Evolutionary conservation across 495 filamentous ascomycete genomes (phyloP).

Genomic region (Penicillium cataractarum): DNA sequence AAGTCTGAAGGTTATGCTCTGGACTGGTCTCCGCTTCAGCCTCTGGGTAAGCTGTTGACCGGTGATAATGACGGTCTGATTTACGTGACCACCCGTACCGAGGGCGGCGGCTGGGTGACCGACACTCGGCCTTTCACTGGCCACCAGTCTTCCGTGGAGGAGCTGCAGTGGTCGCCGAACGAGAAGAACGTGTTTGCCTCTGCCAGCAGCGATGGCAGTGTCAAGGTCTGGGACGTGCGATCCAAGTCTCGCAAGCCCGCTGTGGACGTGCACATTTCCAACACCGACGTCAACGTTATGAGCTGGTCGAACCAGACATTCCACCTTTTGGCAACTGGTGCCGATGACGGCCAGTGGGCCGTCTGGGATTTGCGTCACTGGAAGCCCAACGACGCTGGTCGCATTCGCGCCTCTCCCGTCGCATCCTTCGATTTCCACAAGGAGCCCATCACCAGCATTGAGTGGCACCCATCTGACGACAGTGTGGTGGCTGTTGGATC

Average conservation of each 20-base stretch:
- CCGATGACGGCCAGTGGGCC: constrained; percentile 91
- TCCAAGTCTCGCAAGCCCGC: constrained; percentile 84
- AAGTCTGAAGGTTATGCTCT: constrained; percentile 91
- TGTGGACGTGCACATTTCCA: constrained; percentile 80
- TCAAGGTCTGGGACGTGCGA: constrained; percentile 93
- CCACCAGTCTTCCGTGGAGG: constrained; percentile 85
- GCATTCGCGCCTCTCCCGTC: constrained; percentile 64
- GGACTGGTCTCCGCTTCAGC: constrained; percentile 85
- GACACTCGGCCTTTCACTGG: constrained; percentile 79
- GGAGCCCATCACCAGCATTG: constrained; percentile 91
- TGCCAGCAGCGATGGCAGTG: constrained; percentile 88
- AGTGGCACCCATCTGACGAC: constrained; percentile 98
- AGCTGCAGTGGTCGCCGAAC: constrained; percentile 93
- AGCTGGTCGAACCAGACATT: constrained; percentile 87
- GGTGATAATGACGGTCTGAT: constrained; percentile 91
- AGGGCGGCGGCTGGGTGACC: constrained; percentile 85
- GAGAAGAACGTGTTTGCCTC: constrained; percentile 93
- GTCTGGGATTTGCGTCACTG: constrained; percentile 97
- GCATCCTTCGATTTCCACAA: constrained; percentile 93
- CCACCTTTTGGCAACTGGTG: constrained; percentile 88
- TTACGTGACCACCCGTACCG: constrained; percentile 80
- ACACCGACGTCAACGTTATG: constrained; percentile 91
- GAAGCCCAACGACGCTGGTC: constrained; percentile 65
- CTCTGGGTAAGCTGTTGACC: constrained; percentile 81
- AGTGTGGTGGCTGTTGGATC: constrained; percentile 90